phyloP scores from a whole-genome alignment of 2,329 filamentous ascomycete species.

The Aspergillus candidus region DNA sequence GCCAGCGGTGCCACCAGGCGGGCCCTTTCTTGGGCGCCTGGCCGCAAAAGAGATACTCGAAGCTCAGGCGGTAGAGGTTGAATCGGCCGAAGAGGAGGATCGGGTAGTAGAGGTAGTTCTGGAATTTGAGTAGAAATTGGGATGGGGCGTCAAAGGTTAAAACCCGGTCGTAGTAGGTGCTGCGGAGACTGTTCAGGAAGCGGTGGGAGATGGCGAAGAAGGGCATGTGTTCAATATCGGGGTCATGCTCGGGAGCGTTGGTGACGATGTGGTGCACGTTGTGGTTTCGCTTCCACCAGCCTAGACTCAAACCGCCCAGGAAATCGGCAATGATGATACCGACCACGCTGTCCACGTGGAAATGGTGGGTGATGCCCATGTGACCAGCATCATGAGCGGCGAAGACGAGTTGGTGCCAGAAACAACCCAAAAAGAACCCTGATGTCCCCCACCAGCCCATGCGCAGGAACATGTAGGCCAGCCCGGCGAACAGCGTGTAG shows the following conservation, averaged over 20 bases:
- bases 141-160: constrained; percentile 74
- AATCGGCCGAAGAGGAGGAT: constrained; percentile 76
- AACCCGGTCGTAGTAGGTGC: constrained; percentile 75
- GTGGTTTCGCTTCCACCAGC: constrained; percentile 97
- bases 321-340: constrained; percentile 89
- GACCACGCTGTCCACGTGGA: constrained; percentile 73
- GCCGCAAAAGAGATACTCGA: constrained; percentile 66
- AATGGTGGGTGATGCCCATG: constrained; percentile 94
- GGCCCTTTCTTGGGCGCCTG: constrained; percentile 67
- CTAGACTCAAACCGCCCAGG: constrained; percentile 78
- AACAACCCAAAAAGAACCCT: constrained; percentile 67
- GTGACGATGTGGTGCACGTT: constrained; percentile 97
- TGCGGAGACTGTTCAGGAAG: constrained; percentile 65
- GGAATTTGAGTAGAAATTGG: constrained; percentile 63
- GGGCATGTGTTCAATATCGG: constrained; percentile 87
- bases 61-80: constrained; percentile 78
- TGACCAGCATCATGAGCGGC: constrained; percentile 92
- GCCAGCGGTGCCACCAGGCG: constrained; percentile 74
- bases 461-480: constrained; percentile 57
- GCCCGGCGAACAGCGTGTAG: constrained; percentile 61
- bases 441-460: constrained; percentile 63
- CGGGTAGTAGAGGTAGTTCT: constrained; percentile 78
- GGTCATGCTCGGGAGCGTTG: constrained; percentile 90
- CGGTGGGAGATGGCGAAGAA: constrained; percentile 83
- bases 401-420: constrained; percentile 96